Base-by-base conservation (phyloP, 1,284 basidiomycete species). In the Rugosomyces carneus region DNA sequence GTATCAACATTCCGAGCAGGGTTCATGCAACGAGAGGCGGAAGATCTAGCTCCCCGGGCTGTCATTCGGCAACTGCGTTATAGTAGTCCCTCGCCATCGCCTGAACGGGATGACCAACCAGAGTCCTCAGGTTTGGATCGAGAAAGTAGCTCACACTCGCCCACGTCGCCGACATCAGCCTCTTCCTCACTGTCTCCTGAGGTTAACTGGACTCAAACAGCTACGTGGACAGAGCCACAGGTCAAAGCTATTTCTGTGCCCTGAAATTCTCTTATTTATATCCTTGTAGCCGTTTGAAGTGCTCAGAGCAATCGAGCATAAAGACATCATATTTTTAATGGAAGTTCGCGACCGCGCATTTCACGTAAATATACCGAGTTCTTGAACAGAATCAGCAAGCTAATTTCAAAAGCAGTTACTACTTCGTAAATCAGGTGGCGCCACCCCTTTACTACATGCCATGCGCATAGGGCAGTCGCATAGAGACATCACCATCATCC, bases 331-430 rank as follows among this genome's bases (percentile, higher is more conserved):
- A 58, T 89, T 79, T 62, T 68, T 89, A 1, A 88, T 88, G 85
- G 81, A 88, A 65, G 68, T 89, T 37, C 71, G 87, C 47, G 88
- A 90, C 57, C 73, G 73, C 48, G 84, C 84, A 10, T 90, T 90
- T 56, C 80, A 80, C 59, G 86, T 89, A 45, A 42, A 78, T 67
- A 16, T 23, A 15, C 36, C 24, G 16, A 23, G 20, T 13, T 18
- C 5, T 7, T 37, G 19, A 38, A 3, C 27, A 3, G 16, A 39
- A 40, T 19, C 11, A n/a, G 35, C 26, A 31, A 9, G 16, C 42
- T 42, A 19, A 35, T 38, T 37, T 26, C 42, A 53, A 27, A 37
- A 35, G 24, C 47, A 89, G 86, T 71, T 89, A 34, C 70, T 90
- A 11, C 68, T 90, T 20, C 78, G 78, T 43, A 85, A 82, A 57